Percentiles rank a stretch among this genome's conserved stretches.
phyloP scores from a whole-genome alignment of 495 filamentous ascomycete species.

The Penicillium samsonianum region DNA sequence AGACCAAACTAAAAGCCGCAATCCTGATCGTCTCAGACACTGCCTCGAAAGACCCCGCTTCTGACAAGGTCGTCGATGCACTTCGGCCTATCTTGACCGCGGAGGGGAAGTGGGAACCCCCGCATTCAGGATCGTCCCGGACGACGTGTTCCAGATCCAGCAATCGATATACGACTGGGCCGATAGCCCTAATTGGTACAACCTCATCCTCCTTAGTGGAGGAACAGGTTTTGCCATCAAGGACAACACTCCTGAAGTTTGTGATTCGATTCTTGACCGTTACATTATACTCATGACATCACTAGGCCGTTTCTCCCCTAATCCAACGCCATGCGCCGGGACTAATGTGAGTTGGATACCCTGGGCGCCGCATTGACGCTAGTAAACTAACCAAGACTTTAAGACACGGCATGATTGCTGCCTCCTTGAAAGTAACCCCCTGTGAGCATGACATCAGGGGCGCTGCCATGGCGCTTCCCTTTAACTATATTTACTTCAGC shows the following conservation, averaged over 20 bases:
- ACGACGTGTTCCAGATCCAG: constrained; percentile 75
- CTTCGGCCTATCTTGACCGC: constrained; percentile 67
- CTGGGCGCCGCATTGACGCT: constrained; percentile 6
- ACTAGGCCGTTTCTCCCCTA: constrained; percentile 74
- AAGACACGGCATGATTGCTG: constrained; percentile 88
- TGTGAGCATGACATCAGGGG: constrained; percentile 59
- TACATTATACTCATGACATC: constrained; percentile 27
- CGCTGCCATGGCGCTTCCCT: constrained; percentile 1
- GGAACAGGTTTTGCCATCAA: constrained; percentile 92
- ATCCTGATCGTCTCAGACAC: constrained; percentile 93
- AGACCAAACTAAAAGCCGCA: constrained; percentile 47
- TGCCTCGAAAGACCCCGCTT: constrained; percentile 76
- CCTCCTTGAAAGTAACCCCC: constrained; percentile 82
- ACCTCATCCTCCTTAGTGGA: constrained; percentile 84
- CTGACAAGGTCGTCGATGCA: constrained; percentile 67
- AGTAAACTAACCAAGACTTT: constrained; percentile 30
- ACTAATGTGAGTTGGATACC: constrained; percentile 62
- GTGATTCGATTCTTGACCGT: constrained; percentile 22
- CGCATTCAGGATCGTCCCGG: constrained; percentile 75
- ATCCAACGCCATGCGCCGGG: constrained; percentile 88
- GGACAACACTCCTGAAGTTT: constrained; percentile 85
- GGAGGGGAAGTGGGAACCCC: constrained; percentile 71
- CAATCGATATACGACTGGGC: constrained; percentile 66
- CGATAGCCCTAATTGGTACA: constrained; percentile 58
- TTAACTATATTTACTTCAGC: constrained; percentile 22